These are phyloP conservation scores for Polychytrium aggregatum DNA, from an alignment of 192 early-diverging fungal genomes.

Conservation along the genomic window DNA sequence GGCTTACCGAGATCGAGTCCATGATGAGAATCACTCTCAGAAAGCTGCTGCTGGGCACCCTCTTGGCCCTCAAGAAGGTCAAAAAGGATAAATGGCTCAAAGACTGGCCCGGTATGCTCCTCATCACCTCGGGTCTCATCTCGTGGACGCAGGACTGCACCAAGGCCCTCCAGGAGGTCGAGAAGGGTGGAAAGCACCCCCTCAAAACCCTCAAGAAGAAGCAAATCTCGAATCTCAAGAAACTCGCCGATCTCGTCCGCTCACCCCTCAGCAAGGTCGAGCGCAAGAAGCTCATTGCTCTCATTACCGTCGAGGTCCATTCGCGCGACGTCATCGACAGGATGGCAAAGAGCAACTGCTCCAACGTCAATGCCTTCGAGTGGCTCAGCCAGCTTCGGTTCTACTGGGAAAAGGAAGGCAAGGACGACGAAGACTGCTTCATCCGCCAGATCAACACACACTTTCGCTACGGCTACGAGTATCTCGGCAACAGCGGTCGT, in stretches of 20 bases:
- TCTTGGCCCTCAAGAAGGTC: constrained; percentile 38
- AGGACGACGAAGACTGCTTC: constrained; percentile 52
- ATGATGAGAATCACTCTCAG: constrained; percentile 40
- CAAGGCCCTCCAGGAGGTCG: constrained; percentile 38
- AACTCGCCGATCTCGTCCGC: constrained; percentile 40
- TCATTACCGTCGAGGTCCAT: constrained; percentile 54
- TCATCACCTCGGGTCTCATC: constrained; percentile 45
- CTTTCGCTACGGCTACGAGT: constrained; percentile 47
- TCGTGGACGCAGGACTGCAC: constrained; percentile 50
- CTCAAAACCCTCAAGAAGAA: constrained; percentile 45
- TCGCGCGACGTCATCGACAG: constrained; percentile 46
- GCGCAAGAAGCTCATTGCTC: constrained; percentile 46
- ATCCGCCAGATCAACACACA: constrained; percentile 53
- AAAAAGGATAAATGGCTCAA: constrained; percentile 56
- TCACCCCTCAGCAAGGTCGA: constrained; percentile 46
- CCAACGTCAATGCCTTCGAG: constrained; percentile 39
- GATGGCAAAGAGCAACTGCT: constrained; percentile 39
- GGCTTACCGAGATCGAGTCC: constrained; percentile 42
- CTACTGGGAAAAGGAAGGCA: constrained; percentile 49
- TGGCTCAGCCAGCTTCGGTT: constrained; percentile 52
- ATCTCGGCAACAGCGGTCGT: constrained; percentile 44
- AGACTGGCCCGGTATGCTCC: constrained; percentile 46
- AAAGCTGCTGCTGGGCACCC: constrained; percentile 33
- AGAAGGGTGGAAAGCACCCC: constrained; percentile 48
- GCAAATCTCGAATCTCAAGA: constrained; percentile 44